These are phyloP conservation scores for Tulasnella sp. DNA, from an alignment of 768 basidiomycete species.

Conservation along the genomic window DNA sequence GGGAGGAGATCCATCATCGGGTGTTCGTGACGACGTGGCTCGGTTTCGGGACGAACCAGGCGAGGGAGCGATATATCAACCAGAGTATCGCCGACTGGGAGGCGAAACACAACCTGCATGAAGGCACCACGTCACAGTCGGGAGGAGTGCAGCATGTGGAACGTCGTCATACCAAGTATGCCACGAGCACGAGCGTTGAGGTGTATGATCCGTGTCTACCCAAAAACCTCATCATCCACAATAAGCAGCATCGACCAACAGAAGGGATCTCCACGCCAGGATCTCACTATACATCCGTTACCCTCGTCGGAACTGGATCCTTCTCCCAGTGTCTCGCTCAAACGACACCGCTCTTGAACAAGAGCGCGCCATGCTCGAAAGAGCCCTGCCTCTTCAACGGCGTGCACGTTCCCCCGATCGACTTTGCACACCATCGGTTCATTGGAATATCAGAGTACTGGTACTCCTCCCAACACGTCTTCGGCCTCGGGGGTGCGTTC, in stretches of 20 bases:
- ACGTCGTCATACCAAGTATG: constrained; percentile 20
- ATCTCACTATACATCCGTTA: constrained; percentile 38
- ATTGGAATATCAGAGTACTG: constrained; percentile 98
- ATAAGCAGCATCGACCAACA: constrained; percentile 38
- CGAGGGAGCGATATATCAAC: constrained; percentile 84
- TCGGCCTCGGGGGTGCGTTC: constrained; percentile 88
- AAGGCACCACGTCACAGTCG: constrained; percentile 18
- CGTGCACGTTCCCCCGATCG: constrained; percentile 84
- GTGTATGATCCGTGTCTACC: constrained; percentile 89
- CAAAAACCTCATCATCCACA: constrained; percentile 50
- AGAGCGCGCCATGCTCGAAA: constrained; percentile 53
- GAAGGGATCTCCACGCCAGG: constrained; percentile 24
- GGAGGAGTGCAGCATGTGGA: constrained; percentile 18
- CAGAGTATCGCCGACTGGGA: constrained; percentile 51
- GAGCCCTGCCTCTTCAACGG: constrained; percentile 83
- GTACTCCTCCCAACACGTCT: constrained; percentile 97
- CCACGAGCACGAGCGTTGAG: constrained; percentile 19
- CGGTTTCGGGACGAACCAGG: constrained; percentile 95
- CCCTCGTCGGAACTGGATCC: constrained; percentile 74
- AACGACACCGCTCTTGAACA: constrained; percentile 73
- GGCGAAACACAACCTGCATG: constrained; percentile 22
- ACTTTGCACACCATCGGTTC: constrained; percentile 86
- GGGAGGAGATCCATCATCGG: constrained; percentile 77
- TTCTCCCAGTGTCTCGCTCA: constrained; percentile 71
- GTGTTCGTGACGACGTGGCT: constrained; percentile 99